Base-by-base conservation (phyloP, 2,329 filamentous ascomycete species). In the Aspergillus fumigatus region DNA sequence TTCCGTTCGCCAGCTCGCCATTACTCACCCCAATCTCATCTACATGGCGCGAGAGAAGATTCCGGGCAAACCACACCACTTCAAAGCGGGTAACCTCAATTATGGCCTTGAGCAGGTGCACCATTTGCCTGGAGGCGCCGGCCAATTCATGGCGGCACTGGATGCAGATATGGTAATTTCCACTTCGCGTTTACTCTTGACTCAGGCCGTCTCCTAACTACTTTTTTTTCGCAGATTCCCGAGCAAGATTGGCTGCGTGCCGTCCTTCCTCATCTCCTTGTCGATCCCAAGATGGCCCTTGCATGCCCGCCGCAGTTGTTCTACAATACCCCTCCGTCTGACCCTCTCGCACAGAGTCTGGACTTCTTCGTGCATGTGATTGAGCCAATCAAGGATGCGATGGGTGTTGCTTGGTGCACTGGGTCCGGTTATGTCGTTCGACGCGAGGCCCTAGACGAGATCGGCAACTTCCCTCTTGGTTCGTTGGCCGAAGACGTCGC, bases 1-100 rank as follows among this genome's bases (percentile, higher is more conserved):
- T 6, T 67, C 70, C 0, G 63, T 77, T 29, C 64, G 72, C 26
- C 65, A 73, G 35, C 60, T 77, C 35, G 63, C 69, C 11, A 61
- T 67, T 26, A 65, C 62, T 5, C 72, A 76, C 27, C 68, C 74
- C 7, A 76, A 77, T 51, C 52, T 77, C 9, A 72, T 72, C 59
- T 80, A 80, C 60, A 73, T 73, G 54, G 68, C 75, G 4, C 74
- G 76, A 27, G 68, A 72, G 52, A 78, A 78, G 59, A 71, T 73
- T 48, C 72, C 70, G 40, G 68, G 62, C 51, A 68, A 66, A 43
- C 69, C 67, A 32, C 68, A 83, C 62, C 80, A 84, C 65, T 86
- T 84, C 76, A 87, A 87, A 74, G 83, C 84, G 1, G 84, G 84
- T 51, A 87, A 87, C 65, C 73, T 87, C 52, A 87, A 86, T 70